Evolutionary conservation across 257 asterid species (phyloP), one percentile per base, ranked within the genome.

Genomic region (Plantago major): DNA sequence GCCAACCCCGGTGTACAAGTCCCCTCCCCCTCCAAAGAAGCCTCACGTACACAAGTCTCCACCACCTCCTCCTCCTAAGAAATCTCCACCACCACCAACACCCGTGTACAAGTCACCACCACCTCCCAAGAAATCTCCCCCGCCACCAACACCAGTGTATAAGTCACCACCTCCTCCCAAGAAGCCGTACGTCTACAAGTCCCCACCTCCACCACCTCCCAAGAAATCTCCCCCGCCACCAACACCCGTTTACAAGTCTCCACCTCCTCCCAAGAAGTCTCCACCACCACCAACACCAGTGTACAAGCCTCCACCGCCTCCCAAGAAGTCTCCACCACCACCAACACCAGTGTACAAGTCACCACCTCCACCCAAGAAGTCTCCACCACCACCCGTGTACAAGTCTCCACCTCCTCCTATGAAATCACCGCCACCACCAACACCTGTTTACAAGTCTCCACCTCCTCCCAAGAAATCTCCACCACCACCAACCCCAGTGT

Each of bases 281-380:
- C n/a, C n/a, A n/a, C n/a, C n/a, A n/a, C n/a, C n/a, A n/a, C n/a
- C 44, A 11, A 0, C 51, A 38, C 1, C n/a, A n/a, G 40, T 54
- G 0, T 43, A 65, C 42, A 56, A 66, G 38, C 55, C 62, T 0
- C 52, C 40, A 9, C 52, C 65, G 1, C 65, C 65, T 1, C 65
- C 65, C 1, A 15, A 49, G 54, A 49, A 49, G 22, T 64, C 68
- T 4, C 68, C 68, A 0, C 68, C 68, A 4, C 60, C 67, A 9
- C 67, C 67, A 62, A 1, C 9, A 26, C 12, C 54, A 0, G 54
- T 15, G 1, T 61, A 61, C 22, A 46, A 46, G 45, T 61, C 66
- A 0, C 66, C 66, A 5, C 65, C 65, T 0, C 65, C 65, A 2
- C 66, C 66, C 7, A 50, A 50, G n/a, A n/a, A n/a, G n/a, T n/a